A percentile compares a stretch with the other conserved stretches of the same genome.
phyloP scores from a whole-genome alignment of 495 filamentous ascomycete species.

The Xylaria intraflava region DNA sequence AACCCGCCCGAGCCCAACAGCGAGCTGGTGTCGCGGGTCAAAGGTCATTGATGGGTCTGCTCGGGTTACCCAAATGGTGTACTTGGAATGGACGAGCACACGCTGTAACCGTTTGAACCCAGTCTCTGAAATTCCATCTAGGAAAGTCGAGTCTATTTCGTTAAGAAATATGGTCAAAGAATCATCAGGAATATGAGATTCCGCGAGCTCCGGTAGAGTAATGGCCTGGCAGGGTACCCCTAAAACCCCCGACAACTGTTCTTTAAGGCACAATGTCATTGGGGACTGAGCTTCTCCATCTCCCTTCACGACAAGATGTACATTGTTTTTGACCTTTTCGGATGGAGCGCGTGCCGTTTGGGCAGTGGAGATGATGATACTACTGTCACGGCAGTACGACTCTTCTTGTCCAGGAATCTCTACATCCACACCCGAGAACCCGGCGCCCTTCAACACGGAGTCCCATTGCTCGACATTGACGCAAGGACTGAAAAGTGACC shows the following conservation, averaged over 20 bases:
- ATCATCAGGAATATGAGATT: neutral
- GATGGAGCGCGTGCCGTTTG: too few species aligned
- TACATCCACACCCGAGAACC: neutral
- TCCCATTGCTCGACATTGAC: neutral
- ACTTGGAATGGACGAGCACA: neutral
- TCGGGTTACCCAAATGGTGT: neutral
- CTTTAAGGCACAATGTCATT: too few species aligned
- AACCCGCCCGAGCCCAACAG: neutral
- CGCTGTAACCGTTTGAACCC: neutral
- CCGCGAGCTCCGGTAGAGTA: too few species aligned
- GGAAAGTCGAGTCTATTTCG: neutral
- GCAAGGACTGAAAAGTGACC: neutral
- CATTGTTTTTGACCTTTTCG: too few species aligned
- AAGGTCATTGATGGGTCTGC: neutral
- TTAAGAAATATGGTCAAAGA: neutral
- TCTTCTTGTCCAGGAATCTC: neutral
- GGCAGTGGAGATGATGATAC: too few species aligned
- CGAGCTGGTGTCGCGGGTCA: neutral
- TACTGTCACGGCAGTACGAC: too few species aligned
- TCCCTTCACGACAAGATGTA: too few species aligned
- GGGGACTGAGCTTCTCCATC: too few species aligned
- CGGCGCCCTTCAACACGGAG: neutral
- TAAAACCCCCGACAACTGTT: too few species aligned
- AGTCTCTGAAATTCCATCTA: neutral
- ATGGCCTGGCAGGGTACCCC: too few species aligned